phyloP scores from a whole-genome alignment of 2,329 filamentous ascomycete species.

The Hypomyces rosellus region DNA sequence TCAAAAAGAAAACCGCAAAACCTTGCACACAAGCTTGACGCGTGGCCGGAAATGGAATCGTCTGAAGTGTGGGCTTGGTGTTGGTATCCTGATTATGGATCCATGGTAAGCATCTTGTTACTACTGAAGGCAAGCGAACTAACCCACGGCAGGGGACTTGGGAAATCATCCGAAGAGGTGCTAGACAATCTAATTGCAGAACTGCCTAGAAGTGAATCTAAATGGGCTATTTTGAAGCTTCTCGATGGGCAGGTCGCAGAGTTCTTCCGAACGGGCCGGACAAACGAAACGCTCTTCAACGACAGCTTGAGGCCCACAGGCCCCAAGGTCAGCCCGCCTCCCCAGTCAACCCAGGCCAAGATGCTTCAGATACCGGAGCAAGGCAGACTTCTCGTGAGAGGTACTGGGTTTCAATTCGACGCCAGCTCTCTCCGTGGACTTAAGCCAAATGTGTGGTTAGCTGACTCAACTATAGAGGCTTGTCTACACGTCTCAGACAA shows the following conservation, averaged over 20 bases:
- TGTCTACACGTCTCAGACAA: too few relatives aligned
- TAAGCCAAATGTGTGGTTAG: too few relatives aligned
- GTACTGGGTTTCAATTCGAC: too few relatives aligned
- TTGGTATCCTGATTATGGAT: conserved; percentile 7
- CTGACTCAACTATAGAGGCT: too few relatives aligned
- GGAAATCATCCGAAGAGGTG: conserved; percentile 3
- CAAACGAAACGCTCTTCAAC: conserved; percentile 2
- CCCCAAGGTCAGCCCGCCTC: background rate
- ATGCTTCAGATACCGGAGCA: background rate
- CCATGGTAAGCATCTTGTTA: conserved; percentile 5
- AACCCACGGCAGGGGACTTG: conserved; percentile 4
- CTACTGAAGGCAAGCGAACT: background rate
- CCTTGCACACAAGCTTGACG: background rate
- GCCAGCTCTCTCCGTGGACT: too few relatives aligned
- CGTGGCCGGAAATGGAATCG: conserved; percentile 8
- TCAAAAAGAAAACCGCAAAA: conserved; percentile 2
- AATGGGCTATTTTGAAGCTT: conserved; percentile 6
- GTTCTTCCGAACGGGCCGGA: conserved; percentile 4
- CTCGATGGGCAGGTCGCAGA: conserved; percentile 5
- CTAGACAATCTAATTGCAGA: conserved; percentile 4
- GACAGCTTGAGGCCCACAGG: background rate
- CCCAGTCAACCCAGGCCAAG: background rate
- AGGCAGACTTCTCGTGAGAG: background rate
- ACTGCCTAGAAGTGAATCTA: conserved; percentile 2
- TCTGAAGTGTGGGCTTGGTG: conserved; percentile 3